Evolutionary conservation across 305 asterid genomes (phyloP).

Genomic region (Fraxinus nigra): DNA sequence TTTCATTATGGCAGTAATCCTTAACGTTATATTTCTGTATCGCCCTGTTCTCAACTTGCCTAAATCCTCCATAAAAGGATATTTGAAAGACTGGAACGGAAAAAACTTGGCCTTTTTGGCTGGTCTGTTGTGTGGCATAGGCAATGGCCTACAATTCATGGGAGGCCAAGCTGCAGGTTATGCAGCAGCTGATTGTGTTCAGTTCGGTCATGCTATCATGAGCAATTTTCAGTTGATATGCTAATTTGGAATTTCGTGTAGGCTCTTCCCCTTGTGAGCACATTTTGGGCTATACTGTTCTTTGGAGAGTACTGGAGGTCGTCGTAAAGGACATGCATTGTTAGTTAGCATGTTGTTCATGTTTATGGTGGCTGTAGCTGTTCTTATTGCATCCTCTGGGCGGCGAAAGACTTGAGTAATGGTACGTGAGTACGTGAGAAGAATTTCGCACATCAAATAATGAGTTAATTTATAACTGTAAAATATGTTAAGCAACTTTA

Average conservation of each 20-base stretch:
- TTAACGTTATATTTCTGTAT: constrained; percentile 33
- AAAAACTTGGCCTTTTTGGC: constrained; percentile 37
- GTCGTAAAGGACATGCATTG: constrained; percentile 33
- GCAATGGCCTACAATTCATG: constrained; percentile 49
- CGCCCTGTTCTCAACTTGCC: constrained; percentile 42
- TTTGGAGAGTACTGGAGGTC: constrained; percentile 47
- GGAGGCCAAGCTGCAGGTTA: constrained; percentile 60
- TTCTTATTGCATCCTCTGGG: constrained; percentile 48
- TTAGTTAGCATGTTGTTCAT: constrained; percentile 40
- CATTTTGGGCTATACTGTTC: constrained; percentile 44
- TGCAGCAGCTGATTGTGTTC: constrained; percentile 53
- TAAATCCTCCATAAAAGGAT: constrained; percentile 35
- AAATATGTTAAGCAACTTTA: not conserved
- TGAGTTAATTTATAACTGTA: not conserved
- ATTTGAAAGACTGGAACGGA: constrained; percentile 37
- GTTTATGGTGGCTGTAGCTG: constrained; percentile 40
- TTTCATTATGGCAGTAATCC: constrained; percentile 29
- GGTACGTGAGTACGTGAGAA: no score
- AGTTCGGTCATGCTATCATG: constrained; percentile 15
- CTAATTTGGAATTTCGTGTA: constrained; percentile 1
- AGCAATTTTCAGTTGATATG: not conserved
- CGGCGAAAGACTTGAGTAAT: constrained; percentile 21
- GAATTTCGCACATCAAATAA: not conserved
- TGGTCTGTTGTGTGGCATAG: constrained; percentile 40
- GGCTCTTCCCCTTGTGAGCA: constrained; percentile 56